Evolutionary conservation across 345 rosid species (phyloP), one percentile per base, ranked within the genome.

Genomic region (Jatropha curcas): DNA sequence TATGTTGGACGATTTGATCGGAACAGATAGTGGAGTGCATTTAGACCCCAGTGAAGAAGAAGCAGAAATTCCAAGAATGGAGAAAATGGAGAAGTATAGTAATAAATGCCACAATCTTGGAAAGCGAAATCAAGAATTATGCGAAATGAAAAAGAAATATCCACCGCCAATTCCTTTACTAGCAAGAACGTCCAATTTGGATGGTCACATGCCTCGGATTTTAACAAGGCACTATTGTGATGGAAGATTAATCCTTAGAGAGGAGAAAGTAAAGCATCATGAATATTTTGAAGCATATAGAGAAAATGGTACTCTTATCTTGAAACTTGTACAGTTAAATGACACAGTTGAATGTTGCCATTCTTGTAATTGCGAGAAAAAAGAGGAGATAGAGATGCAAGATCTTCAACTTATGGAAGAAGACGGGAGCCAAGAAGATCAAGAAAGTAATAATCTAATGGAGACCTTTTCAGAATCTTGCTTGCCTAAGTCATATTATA

Each of bases 131-230:
- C 67, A 72, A 24, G 68, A 55, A 43, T 62, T 30, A 8, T 2
- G 24, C 22, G 31, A 41, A 51, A 27, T 31, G 65, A 50, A 17
- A 55, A 74, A 57, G 60, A 80, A 72, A 48, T 85, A 74, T 41
- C 90, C 93, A 17, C 90, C 88, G 30, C 71, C 81, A 17, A 82
- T 88, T 34, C 83, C 86, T 6, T 59, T 70, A 13, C 77, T 86
- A 16, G 84, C 87, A 33, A 76, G 78, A 17, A 86, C 85, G 0
- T 87, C 74, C 45, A 83, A 84, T 60, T 61, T 77, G 70, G 76
- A 71, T 0, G 69, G 83, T 27, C 85, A 68, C 31, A 82, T 79
- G 84, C 84, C 86, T 31, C 82, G 90, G 89, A 73, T 74, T 61
- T 63, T 86, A 2, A 68, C 67, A 2, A 78, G 87, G 50, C 67